Base-by-base conservation (phyloP, 148 eudicot genomes). In the Silene conica region DNA sequence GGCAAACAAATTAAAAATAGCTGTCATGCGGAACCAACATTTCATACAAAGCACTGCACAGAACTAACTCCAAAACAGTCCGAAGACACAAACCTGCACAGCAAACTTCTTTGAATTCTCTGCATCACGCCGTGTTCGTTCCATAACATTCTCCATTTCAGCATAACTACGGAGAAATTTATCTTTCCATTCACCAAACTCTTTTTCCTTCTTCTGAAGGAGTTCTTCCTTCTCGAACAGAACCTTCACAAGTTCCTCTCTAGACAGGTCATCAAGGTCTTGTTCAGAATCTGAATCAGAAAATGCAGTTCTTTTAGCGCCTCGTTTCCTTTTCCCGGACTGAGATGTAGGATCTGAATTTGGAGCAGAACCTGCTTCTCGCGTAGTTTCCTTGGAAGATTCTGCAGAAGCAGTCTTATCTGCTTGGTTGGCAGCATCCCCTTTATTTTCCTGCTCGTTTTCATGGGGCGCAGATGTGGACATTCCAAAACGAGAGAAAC, bases 21-120 rank as follows among this genome's bases (percentile, higher is more conserved):
- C 16, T n/a, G n/a, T 41, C 67, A 63, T 38, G 71, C 15, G 31
- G 63, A 70, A 71, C 28, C 21, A 59, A 67, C 34, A 38, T 38
- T 38, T 6, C 43, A 19, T 15, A 34, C 15, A 76, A 22, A 72
- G 23, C 25, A 59, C 68, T 64, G 22, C 23, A 38, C n/a, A 3
- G 20, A 28, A 26, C 28, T 50, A 12, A 50, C 5, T 50, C 13
- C 45, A 56, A 66, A 63, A 55, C 64, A 48, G 54, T 57, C 59
- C 48, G 62, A 12, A 69, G 22, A 26, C 0, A 73, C 74, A 65
- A 74, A 95, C 99, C 97, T 95, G 99, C 58, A 92, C 82, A 13
- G 99, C 91, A 86, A 90, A 92, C 73, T 95, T 95, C 80, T 95
- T 90, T 22, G 89, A 78, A 80, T 86, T 92, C 77, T 90, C 96